These are phyloP conservation scores for Starmera pachycereana DNA, from an alignment of 805 yeast species.

Conservation along the genomic window DNA sequence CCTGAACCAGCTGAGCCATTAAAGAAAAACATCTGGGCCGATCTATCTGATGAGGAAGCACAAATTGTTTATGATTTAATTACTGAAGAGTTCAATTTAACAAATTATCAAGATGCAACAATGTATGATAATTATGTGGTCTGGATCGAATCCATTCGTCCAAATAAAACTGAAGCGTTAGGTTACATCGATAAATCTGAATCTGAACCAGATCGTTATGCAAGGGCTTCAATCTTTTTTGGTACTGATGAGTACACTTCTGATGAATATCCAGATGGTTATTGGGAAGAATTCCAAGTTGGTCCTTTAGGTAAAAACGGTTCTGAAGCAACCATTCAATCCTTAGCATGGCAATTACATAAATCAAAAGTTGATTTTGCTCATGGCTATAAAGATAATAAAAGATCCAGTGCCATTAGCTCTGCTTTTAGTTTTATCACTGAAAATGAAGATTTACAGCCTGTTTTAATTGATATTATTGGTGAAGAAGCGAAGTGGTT, in stretches of 20 bases:
- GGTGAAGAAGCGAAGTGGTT: too few relatives aligned
- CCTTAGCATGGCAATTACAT: slow-evolving; percentile 9
- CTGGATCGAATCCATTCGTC: slow-evolving; percentile 16
- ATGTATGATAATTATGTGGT: slow-evolving; percentile 14
- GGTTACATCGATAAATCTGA: slow-evolving; percentile 13
- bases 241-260: slow-evolving; percentile 15
- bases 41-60: slow-evolving; percentile 13
- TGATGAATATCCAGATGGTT: slow-evolving; percentile 15
- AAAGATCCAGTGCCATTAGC: too few relatives aligned
- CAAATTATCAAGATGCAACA: slow-evolving; percentile 11
- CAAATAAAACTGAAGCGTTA: slow-evolving; percentile 19
- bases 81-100: slow-evolving; percentile 10
- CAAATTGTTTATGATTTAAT: slow-evolving; percentile 8
- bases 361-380: slow-evolving; percentile 12
- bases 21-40: slow-evolving; percentile 18
- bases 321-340: slow-evolving; percentile 5
- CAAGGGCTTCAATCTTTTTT: slow-evolving; percentile 14
- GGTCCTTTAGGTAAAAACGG: slow-evolving; percentile 13
- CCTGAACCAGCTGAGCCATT: slow-evolving; percentile 9
- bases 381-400: slow-evolving; percentile 13
- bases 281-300: slow-evolving; percentile 16
- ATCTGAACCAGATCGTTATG: slow-evolving; percentile 14
- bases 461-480: not conserved
- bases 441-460: slow-evolving; percentile 2
- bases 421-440: slow-evolving; percentile 5